phyloP scores from a whole-genome alignment of 2,329 filamentous ascomycete species.

The Colletotrichum sp. region DNA sequence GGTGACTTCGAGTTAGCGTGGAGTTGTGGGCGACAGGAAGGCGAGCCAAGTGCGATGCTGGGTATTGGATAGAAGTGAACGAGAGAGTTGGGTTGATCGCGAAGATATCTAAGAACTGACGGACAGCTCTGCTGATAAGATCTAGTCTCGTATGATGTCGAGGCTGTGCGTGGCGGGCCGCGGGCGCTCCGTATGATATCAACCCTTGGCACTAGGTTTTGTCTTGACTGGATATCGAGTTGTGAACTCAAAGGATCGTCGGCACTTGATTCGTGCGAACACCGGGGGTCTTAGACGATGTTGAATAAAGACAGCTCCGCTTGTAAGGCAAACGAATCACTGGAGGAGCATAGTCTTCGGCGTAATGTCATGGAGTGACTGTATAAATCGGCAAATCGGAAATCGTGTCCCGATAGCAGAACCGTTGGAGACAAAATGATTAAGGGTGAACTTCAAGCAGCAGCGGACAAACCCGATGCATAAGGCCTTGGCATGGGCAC shows the following conservation, averaged over 20 bases:
- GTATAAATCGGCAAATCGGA: background rate
- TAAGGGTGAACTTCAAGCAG: background rate
- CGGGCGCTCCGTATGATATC: background rate
- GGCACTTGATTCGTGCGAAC: background rate
- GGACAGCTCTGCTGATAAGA: background rate
- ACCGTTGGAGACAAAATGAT: background rate
- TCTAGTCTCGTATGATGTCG: background rate
- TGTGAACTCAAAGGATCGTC: background rate
- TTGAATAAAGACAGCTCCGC: background rate
- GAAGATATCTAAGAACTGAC: background rate
- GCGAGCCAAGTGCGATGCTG: background rate
- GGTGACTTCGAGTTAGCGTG: background rate
- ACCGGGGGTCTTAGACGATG: background rate
- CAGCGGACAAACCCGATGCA: background rate
- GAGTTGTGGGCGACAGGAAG: background rate
- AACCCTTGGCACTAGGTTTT: background rate
- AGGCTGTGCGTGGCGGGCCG: background rate
- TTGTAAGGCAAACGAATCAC: background rate
- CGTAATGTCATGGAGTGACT: background rate
- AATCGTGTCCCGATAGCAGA: background rate
- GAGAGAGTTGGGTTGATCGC: background rate
- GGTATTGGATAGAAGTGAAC: background rate
- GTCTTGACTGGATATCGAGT: background rate
- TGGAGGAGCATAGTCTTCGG: background rate
- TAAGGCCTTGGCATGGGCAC: background rate